These are phyloP conservation scores for Vanderwaltozyma polyspora DNA, from an alignment of 805 yeast species.

Conservation along the genomic window DNA sequence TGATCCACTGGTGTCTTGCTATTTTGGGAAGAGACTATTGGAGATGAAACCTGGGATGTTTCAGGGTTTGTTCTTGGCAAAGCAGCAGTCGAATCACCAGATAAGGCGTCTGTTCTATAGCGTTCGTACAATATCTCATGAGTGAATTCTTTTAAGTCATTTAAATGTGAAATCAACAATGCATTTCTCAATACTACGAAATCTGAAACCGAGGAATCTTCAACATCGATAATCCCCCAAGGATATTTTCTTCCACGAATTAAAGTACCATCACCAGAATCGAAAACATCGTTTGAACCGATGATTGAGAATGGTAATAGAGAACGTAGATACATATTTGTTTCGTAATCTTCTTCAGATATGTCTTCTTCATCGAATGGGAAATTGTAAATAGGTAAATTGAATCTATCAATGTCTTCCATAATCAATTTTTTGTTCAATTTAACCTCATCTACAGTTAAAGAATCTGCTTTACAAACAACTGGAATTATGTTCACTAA, in stretches of 20 bases:
- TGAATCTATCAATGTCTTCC: constrained; percentile 63
- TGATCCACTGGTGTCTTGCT: constrained; percentile 1
- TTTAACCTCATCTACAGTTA: constrained; percentile 66
- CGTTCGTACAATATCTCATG: constrained; percentile 80
- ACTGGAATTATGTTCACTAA: constrained; percentile 81
- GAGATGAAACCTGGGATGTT: neutral
- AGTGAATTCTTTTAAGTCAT: constrained; percentile 80
- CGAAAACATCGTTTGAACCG: constrained; percentile 55
- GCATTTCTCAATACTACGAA: constrained; percentile 71
- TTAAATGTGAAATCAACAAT: constrained; percentile 70
- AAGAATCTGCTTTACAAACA: constrained; percentile 75
- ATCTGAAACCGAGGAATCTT: constrained; percentile 67
- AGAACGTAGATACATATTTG: constrained; percentile 53
- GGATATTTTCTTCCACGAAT: constrained; percentile 46
- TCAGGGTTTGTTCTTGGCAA: neutral
- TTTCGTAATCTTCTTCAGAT: constrained; percentile 55
- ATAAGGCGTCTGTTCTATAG: constrained; percentile 78
- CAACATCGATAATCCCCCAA: constrained; percentile 50
- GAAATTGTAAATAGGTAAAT: constrained; percentile 65
- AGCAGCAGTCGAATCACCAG: constrained; percentile 35
- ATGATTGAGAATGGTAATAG: constrained; percentile 58
- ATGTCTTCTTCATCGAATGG: constrained; percentile 45
- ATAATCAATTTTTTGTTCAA: constrained; percentile 61
- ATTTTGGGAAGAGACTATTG: constrained; percentile 3
- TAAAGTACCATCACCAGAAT: constrained; percentile 30